Evolutionary conservation across 106 monocot species (phyloP), one percentile per base, ranked within the genome.

Genomic region (Dendrobium officinale): DNA sequence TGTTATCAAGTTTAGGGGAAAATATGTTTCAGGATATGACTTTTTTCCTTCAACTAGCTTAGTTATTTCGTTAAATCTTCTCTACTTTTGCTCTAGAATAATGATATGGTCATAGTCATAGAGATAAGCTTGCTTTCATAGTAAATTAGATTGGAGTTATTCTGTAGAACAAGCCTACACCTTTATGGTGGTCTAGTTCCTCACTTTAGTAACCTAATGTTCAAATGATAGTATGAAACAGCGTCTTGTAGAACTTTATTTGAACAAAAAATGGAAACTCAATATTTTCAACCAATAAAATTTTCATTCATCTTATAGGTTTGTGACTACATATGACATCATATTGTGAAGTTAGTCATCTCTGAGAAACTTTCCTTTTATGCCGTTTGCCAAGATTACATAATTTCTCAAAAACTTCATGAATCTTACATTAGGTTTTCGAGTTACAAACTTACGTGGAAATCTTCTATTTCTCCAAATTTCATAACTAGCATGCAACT

Each of bases 261-360:
- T 70, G 9, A 70, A 70, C 18, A 70, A 70, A 51, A 70, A 70
- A 70, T 67, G n/a, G 67, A 67, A 67, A 24, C 67, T 67, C 1
- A 2, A 2, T 8, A 61, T 61, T 51, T 61, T 61, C 61, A 61
- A 24, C 61, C 11, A 31, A 27, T 70, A 31, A 13, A 16, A 37
- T 70, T 31, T 1, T 33, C 7, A 70, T 5, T 13, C 9, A 31
- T 27, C 51, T 70, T 31, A 70, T 33, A 31, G 33, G n/a, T 24
- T 9, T 67, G 20, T 67, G 24, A 67, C 27, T 27, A 67, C 9
- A 67, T 8, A 67, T 67, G 67, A 26, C 15, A 56, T 15, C 55
- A 61, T 61, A 61, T n/a, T 22, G 22, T 22, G 22, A 61, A 61
- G 61, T 4, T 70, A 37, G 70, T 37, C 15, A 70, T 31, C 31